Evolutionary conservation across 352 stramenopile species (phyloP), one percentile per base, ranked within the genome.

Genomic region (Pythium biforme): DNA sequence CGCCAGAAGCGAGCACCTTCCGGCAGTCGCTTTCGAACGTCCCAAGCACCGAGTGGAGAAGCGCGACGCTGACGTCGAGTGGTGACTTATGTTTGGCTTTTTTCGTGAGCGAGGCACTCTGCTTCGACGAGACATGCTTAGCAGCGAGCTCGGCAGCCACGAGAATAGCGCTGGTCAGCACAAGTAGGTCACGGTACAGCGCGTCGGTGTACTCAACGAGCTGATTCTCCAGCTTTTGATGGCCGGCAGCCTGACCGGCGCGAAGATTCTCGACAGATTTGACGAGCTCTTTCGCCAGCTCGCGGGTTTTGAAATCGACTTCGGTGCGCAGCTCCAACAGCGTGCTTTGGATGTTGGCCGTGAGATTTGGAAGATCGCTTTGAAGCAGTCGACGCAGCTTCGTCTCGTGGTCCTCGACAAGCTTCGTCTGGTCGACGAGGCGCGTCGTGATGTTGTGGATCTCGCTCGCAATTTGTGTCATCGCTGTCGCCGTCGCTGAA

Each of bases 181-280:
- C 64, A 3, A 88, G 68, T 37, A 90, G 14, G 15, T 80, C 79
- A 20, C 72, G 74, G 34, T 88, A 86, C 7, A 90, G 62, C 14
- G 62, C 71, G 9, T 80, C 69, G 15, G 73, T 61, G 14, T 68
- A 83, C 0, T 41, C 55, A 5, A 58, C 75, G 5, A 75, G 68
- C 31, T 74, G 73, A 10, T 46, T 27, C 17, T 73, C 48, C 11
- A 86, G n/a, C 17, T 57, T 54, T 0, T 39, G 51, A 22, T 78
- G 58, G 0, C 49, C 64, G 0, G 40, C 55, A 0, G 29, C 29
- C 9, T 88, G 76, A 0, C 15, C 58, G 10, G 59, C 50, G 12
- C 72, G 58, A 6, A 83, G 51, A 22, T 68, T 56, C 6, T 86
- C 70, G 4, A 81, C 26, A 14, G 73, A 57, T 3, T 64, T 76